These are phyloP conservation scores for Suhomyces terraborum DNA, from an alignment of 1,139 yeast genomes.

Conservation along the genomic window DNA sequence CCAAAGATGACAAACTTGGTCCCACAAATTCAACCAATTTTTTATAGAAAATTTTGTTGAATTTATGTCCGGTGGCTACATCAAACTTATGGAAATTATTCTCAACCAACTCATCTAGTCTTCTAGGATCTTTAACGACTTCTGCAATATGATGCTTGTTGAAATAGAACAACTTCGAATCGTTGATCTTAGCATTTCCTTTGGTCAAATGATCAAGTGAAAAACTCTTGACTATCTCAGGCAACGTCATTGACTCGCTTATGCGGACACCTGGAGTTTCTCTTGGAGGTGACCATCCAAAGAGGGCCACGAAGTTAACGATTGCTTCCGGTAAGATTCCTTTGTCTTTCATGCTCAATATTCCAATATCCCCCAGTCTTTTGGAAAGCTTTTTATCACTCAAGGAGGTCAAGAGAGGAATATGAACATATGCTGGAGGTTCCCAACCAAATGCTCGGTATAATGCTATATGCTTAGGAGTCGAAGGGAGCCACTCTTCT, in stretches of 20 bases:
- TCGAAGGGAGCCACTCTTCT: slow-evolving; percentile 96
- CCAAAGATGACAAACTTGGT: slow-evolving; percentile 46
- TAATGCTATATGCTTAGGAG: slow-evolving; percentile 90
- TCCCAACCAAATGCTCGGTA: slow-evolving; percentile 87
- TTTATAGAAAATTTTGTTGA: slow-evolving; percentile 24
- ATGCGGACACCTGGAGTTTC: slow-evolving; percentile 48
- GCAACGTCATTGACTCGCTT: slow-evolving; percentile 62
- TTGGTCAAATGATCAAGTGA: slow-evolving; percentile 73
- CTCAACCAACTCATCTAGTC: slow-evolving; percentile 36
- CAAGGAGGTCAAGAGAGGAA: slow-evolving; percentile 78
- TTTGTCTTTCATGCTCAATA: slow-evolving; percentile 54
- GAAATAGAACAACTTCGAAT: slow-evolving; percentile 69
- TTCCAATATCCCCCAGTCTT: slow-evolving; percentile 79
- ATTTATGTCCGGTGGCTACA: slow-evolving; percentile 13
- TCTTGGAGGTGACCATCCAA: slow-evolving; percentile 92
- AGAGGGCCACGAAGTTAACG: slow-evolving; percentile 81
- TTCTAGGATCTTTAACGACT: slow-evolving; percentile 36
- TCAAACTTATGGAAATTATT: slow-evolving; percentile 26
- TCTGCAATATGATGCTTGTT: slow-evolving; percentile 64
- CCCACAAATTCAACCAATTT: slow-evolving; percentile 34
- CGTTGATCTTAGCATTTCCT: slow-evolving; percentile 92
- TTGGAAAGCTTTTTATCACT: slow-evolving; percentile 83
- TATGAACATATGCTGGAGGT: slow-evolving; percentile 82
- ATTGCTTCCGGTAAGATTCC: slow-evolving; percentile 87
- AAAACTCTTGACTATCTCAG: slow-evolving; percentile 53